A percentile compares a stretch with the other conserved stretches of the same genome.
These are phyloP conservation scores for Paecilomyces variotii DNA, from an alignment of 2,329 filamentous ascomycete genomes.

Conservation along the genomic window DNA sequence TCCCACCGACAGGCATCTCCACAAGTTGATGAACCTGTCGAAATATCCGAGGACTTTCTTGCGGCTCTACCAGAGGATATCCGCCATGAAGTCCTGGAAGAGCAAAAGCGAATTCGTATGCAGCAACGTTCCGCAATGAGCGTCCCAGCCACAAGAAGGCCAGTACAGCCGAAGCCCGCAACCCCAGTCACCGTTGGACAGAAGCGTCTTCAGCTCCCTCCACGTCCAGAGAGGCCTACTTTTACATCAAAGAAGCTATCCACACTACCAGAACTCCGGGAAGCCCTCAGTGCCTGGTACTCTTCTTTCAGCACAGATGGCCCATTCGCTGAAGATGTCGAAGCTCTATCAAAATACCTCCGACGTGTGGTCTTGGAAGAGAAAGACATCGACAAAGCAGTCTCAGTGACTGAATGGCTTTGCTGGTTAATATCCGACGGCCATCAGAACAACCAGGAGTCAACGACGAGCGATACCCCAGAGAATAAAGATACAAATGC, in stretches of 20 bases:
- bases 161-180: conserved; percentile 12
- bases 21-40: conserved; percentile 19
- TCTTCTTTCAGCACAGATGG: conserved; percentile 62
- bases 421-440: conserved; percentile 32
- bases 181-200: conserved; percentile 11
- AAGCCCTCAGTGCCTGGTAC: conserved; percentile 71
- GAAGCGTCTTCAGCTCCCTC: conserved; percentile 33
- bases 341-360: conserved; percentile 66
- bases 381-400: conserved; percentile 66
- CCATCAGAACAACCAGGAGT: conserved; percentile 31
- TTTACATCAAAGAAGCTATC: conserved; percentile 55
- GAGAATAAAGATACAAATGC: conserved; percentile 5
- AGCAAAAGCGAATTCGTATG: conserved; percentile 57
- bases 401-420: conserved; percentile 61
- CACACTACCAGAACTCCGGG: conserved; percentile 56
- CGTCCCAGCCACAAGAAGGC: conserved; percentile 22
- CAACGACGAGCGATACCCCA: conserved; percentile 31
- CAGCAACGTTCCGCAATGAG: conserved; percentile 49
- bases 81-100: conserved; percentile 66
- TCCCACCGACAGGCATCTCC: conserved; percentile 18
- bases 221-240: conserved; percentile 46
- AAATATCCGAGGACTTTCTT: conserved; percentile 64
- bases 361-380: conserved; percentile 66
- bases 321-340: conserved; percentile 71
- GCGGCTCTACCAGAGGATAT: conserved; percentile 76